These are phyloP conservation scores for Trypanosoma rangeli DNA, from an alignment of 208 protist species.

Conservation along the genomic window DNA sequence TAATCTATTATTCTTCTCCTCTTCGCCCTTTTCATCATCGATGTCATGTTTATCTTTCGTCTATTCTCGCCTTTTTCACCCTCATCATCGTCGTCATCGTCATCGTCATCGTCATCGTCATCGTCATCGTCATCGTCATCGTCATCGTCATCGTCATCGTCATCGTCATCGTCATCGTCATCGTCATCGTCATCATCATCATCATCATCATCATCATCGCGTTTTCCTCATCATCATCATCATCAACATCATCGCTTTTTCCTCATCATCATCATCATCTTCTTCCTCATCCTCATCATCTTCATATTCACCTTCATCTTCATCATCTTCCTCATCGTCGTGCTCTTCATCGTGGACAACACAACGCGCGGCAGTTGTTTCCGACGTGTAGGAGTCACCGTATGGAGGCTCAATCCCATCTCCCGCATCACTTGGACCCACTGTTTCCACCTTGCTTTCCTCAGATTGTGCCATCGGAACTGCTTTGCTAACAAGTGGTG, in stretches of 20 bases:
- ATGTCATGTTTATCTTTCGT: conserved; percentile 6
- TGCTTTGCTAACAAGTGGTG: background rate
- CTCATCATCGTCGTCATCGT: conserved; percentile 13
- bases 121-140: conserved; percentile 12
- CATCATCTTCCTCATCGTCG: conserved; percentile 20
- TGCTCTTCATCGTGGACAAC: background rate
- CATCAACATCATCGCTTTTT: conserved; percentile 13
- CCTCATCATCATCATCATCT: conserved; percentile 7
- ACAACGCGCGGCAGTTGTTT: background rate
- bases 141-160: conserved; percentile 15
- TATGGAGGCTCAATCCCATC: background rate
- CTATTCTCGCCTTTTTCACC: conserved; percentile 1
- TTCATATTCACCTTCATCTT: conserved; percentile 5
- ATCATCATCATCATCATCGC: conserved; percentile 16
- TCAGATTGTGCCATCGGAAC: background rate
- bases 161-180: conserved; percentile 4
- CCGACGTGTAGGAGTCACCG: background rate
- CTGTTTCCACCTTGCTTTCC: background rate
- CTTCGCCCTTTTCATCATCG: conserved; percentile 9
- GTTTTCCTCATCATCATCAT: conserved; percentile 11
- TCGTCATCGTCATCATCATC: conserved; percentile 15
- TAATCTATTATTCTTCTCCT: conserved; percentile 1
- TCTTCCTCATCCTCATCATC: conserved; percentile 9
- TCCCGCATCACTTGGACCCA: conserved; percentile 12
- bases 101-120: background rate